Conservation (phyloP, 768 basidiomycete genomes). For the Pleurotus djamor region DNA sequence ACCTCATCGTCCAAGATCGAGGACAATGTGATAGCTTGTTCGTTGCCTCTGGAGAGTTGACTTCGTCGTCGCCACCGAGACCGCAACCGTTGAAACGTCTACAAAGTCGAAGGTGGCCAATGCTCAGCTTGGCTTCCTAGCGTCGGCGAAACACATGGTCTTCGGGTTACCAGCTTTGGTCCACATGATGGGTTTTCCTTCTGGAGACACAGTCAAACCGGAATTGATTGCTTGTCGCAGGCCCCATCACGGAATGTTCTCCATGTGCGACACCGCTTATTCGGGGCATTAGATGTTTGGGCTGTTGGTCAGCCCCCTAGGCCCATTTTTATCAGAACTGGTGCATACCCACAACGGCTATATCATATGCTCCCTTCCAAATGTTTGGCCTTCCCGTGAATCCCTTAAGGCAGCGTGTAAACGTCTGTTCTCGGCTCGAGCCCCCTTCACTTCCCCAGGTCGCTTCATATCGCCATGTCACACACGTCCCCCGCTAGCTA, state of each 20-base stretch:
- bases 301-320: not conserved
- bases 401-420: not conserved
- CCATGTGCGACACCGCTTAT: conserved; percentile 4
- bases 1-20: not conserved
- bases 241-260: not conserved
- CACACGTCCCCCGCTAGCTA: conserved; percentile 60
- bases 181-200: conserved; percentile 5
- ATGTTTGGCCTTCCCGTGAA: not conserved
- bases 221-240: conserved; percentile 2
- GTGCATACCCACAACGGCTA: not conserved
- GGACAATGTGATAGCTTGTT: no score
- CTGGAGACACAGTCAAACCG: not conserved
- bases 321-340: not conserved
- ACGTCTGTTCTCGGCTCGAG: not conserved
- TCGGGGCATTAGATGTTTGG: not conserved
- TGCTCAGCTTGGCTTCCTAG: not conserved
- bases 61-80: no score
- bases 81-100: not conserved
- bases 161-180: not conserved
- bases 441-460: not conserved
- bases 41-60: no score
- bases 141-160: conserved; percentile 4
- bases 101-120: not conserved
- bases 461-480: conserved; percentile 41
- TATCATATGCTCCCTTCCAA: conserved; percentile 6